Evolutionary conservation across 2,329 filamentous ascomycete species (phyloP), one percentile per base, ranked within the genome.

Genomic region (Rhynchosporium graminicola): DNA sequence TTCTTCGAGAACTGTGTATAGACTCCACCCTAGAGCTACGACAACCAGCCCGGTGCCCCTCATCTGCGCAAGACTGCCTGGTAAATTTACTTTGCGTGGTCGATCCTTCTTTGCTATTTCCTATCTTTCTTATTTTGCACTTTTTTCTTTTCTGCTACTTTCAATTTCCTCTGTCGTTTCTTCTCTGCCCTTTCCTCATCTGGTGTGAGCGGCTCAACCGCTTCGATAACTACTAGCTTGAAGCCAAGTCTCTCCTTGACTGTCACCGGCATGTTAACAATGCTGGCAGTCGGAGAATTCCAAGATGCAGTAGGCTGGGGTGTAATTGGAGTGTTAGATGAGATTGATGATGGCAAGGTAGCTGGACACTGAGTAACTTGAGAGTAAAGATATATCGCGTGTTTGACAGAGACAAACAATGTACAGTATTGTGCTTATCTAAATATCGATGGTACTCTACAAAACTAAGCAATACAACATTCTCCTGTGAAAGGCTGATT

Each of bases 1-100:
- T 65, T 60, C 26, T 67, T 61, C 40, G 56, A 65, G 13, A 57
- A 55, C 10, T 58, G 56, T 4, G 60, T 67, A 40, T 60, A 65
- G 7, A 65, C 60, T 12, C 59, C 61, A 13, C 52, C 61, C 15
- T 28, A 7, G 59, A 61, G 13, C 51, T 61, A 52, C 7, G 15
- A 29, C 7, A 43, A 29, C 28, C 48, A 61, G 12, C 40, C 12
- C 28, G 7, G 28, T 5, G 15, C 33, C 10, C 33, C 20, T 5
- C 36, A 8, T 43, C 3, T 13, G 40, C 10, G 29, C 5, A 20
- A 36, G 12, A 12, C 13, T 9, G 20, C 8, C 33, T 57, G 2
- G 46, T n/a, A 38, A 43, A 47, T 43, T 56, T 33, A 50, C 43
- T 61, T 61, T 36, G 51, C 59, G n/a, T 59, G 59, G 15, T 67